Percentiles rank a stretch among this genome's conserved stretches.
These are phyloP conservation scores for Trametes coccinea DNA, from an alignment of 768 basidiomycete genomes.

Conservation along the genomic window DNA sequence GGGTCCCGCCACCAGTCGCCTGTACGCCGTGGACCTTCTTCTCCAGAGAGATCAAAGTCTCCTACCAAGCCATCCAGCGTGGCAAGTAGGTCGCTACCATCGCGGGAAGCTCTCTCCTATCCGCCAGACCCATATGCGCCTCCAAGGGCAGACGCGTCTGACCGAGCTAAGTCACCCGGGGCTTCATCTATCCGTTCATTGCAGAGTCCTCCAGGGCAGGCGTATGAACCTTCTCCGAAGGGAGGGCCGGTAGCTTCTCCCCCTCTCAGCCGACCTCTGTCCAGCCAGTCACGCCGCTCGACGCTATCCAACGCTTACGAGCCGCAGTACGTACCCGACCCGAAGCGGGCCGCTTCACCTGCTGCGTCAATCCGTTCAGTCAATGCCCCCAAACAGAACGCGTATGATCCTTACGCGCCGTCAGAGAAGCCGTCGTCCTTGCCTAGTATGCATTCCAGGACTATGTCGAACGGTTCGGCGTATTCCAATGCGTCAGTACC, in stretches of 20 bases:
- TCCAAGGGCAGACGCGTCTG: constrained; percentile 1
- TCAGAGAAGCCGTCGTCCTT: not conserved
- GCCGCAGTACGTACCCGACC: constrained; percentile 4
- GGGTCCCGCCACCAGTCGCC: not conserved
- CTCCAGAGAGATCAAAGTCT: constrained; percentile 13
- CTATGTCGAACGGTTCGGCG: constrained; percentile 47
- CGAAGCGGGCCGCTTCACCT: constrained; percentile 12
- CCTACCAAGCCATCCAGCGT: not conserved
- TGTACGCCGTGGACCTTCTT: constrained; percentile 19
- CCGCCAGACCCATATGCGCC: constrained; percentile 8
- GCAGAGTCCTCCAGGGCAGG: not conserved
- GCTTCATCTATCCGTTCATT: constrained; percentile 21
- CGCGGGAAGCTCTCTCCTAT: not conserved
- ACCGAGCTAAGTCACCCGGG: constrained; percentile 22
- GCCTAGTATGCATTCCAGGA: not conserved
- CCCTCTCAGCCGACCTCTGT: constrained; percentile 9
- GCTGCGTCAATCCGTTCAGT: constrained; percentile 16
- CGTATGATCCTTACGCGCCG: constrained; percentile 20
- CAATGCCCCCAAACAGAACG: not conserved
- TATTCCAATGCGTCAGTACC: constrained; percentile 35
- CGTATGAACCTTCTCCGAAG: constrained; percentile 5
- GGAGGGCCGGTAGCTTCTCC: constrained; percentile 1
- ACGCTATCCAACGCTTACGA: constrained; percentile 17
- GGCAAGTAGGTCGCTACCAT: not conserved
- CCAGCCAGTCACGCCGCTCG: constrained; percentile 13